These are phyloP conservation scores for Talaromyces wortmannii DNA, from an alignment of 495 filamentous ascomycete genomes.

Conservation along the genomic window DNA sequence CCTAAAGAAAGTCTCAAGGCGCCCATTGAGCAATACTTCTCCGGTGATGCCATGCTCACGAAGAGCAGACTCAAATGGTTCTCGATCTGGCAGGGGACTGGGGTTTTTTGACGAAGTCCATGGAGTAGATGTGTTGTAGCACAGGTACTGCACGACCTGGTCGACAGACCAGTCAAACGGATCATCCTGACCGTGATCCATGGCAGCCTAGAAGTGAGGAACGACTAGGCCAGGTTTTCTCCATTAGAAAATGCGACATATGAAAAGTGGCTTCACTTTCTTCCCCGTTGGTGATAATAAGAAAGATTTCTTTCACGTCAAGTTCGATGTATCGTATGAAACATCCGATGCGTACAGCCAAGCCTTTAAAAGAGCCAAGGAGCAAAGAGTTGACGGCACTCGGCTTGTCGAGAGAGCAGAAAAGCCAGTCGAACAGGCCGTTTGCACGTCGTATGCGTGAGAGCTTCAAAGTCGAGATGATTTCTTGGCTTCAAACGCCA, in stretches of 20 bases:
- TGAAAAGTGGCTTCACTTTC: neutral
- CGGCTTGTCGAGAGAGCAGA: no score
- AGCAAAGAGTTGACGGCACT: no score
- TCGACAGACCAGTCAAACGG: slow-evolving; percentile 65
- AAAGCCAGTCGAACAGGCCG: no score
- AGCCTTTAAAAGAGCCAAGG: no score
- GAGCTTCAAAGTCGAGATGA: no score
- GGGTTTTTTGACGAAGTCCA: slow-evolving; percentile 23
- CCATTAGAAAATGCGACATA: neutral
- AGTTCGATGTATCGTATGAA: no score
- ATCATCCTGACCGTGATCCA: slow-evolving; percentile 30
- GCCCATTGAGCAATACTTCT: slow-evolving; percentile 43
- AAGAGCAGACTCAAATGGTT: slow-evolving; percentile 43
- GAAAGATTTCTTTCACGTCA: no score
- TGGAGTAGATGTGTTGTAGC: slow-evolving; percentile 38
- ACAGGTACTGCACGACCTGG: slow-evolving; percentile 57
- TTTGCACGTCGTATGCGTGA: no score
- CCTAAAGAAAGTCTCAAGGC: slow-evolving; percentile 25
- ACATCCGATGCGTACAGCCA: no score
- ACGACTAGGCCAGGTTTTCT: neutral
- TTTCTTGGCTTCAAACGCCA: no score
- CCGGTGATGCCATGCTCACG: slow-evolving; percentile 57
- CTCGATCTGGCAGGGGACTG: slow-evolving; percentile 41
- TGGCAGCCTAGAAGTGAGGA: neutral
- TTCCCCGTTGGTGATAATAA: neutral